Percentiles rank a stretch among this genome's conserved stretches.
Conservation (phyloP, 2,329 filamentous ascomycete genomes). For the Botrytis elliptica region DNA sequence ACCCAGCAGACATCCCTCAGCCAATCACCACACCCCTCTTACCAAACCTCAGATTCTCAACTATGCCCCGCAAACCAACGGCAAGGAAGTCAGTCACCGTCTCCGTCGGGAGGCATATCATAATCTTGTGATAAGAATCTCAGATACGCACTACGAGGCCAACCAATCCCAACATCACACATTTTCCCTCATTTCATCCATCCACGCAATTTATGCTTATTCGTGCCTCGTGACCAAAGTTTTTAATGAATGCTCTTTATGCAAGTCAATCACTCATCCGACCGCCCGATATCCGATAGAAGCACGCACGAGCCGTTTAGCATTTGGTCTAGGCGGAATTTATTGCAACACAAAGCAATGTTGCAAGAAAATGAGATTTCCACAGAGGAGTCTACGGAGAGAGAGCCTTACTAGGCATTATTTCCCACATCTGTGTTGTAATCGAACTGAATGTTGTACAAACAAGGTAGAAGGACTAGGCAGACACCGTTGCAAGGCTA, state of each 20-base stretch:
- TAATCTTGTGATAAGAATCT: slow-evolving; percentile 4
- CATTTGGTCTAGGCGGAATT: neutral
- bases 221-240: neutral
- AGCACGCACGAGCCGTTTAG: neutral
- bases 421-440: neutral
- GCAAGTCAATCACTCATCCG: neutral
- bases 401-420: neutral
- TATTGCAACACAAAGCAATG: too few relatives aligned
- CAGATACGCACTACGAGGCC: neutral
- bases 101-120: neutral
- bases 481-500: neutral
- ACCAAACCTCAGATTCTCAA: neutral
- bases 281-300: neutral
- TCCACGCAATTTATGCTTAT: neutral
- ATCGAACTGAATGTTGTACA: neutral
- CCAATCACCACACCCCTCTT: neutral
- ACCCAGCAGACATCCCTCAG: neutral
- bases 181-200: neutral
- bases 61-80: neutral
- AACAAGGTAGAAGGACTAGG: neutral
- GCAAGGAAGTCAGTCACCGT: neutral
- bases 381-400: neutral
- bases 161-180: neutral
- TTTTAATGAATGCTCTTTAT: neutral
- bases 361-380: slow-evolving; percentile 3